Evolutionary conservation across 192 early-diverging fungal genomes (phyloP).

Genomic region (Entophlyctis helioformis): DNA sequence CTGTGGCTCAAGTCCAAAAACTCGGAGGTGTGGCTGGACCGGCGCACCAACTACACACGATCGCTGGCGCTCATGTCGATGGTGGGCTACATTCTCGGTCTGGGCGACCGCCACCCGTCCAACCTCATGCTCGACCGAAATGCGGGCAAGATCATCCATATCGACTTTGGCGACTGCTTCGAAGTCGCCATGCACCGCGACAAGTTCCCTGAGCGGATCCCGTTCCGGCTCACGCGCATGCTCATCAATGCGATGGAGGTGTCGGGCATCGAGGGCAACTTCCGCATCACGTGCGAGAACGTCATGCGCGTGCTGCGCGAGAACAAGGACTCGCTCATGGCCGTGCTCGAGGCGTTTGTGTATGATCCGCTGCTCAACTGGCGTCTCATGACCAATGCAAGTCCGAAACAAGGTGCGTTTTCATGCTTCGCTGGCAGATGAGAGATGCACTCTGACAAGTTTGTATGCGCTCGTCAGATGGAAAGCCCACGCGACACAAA

Average conservation of each 20-base stretch:
- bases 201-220: slow-evolving; percentile 82
- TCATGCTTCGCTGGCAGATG: no score
- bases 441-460: no score
- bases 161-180: slow-evolving; percentile 90
- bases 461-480: no score
- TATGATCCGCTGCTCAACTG: slow-evolving; percentile 80
- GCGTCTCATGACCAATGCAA: slow-evolving; percentile 40
- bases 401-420: slow-evolving; percentile 9
- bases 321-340: slow-evolving; percentile 84
- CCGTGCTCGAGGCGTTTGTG: slow-evolving; percentile 83
- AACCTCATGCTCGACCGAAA: slow-evolving; percentile 74
- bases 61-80: slow-evolving; percentile 86
- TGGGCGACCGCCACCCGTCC: slow-evolving; percentile 80
- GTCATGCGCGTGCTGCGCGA: slow-evolving; percentile 78
- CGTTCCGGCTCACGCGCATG: slow-evolving; percentile 89
- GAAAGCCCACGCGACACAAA: no score
- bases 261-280: slow-evolving; percentile 71
- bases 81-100: slow-evolving; percentile 80
- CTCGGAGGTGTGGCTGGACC: slow-evolving; percentile 76
- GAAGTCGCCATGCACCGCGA: slow-evolving; percentile 83
- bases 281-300: slow-evolving; percentile 76
- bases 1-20: slow-evolving; percentile 79
- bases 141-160: slow-evolving; percentile 79
- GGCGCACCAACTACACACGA: slow-evolving; percentile 76
- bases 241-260: slow-evolving; percentile 85